Percentiles rank a stretch among this genome's conserved stretches.
Conservation (phyloP, 1,139 yeast species). For the Lodderomyces orthopsilosis region DNA sequence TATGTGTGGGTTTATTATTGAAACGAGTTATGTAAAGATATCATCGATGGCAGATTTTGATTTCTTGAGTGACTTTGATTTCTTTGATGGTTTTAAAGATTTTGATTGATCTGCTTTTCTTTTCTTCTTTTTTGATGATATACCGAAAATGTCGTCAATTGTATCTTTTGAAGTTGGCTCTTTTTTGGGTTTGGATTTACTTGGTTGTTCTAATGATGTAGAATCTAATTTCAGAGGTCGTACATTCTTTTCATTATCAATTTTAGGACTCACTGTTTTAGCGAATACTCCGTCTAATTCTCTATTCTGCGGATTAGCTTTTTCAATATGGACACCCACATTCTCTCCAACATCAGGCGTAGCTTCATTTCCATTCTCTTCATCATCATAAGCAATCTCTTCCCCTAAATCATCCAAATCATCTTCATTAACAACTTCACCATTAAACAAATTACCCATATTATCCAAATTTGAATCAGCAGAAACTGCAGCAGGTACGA, state of each 20-base stretch:
- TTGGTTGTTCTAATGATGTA: not conserved
- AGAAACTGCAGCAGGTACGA: not conserved
- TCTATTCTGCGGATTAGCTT: not conserved
- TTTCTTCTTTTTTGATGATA: slow-evolving; percentile 5
- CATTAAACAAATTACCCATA: not conserved
- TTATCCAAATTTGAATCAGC: slow-evolving; percentile 3
- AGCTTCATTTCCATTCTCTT: slow-evolving; percentile 7
- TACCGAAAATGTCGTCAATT: slow-evolving; percentile 7
- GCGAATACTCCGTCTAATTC: too few species aligned
- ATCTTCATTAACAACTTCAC: not conserved
- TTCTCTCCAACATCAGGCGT: not conserved
- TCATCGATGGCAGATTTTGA: slow-evolving; percentile 52
- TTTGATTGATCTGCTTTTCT: slow-evolving; percentile 17
- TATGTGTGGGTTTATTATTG: too few species aligned
- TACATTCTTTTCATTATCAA: not conserved
- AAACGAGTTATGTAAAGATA: slow-evolving; percentile 32
- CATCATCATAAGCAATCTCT: slow-evolving; percentile 15
- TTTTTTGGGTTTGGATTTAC: not conserved
- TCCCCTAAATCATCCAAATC: slow-evolving; percentile 27
- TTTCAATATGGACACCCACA: too few species aligned
- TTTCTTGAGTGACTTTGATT: slow-evolving; percentile 30
- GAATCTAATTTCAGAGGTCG: not conserved
- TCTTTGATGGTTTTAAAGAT: not conserved
- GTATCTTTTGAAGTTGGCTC: slow-evolving; percentile 6
- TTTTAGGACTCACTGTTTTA: too few species aligned